Base-by-base conservation (phyloP, 768 basidiomycete genomes). In the Lyophyllum semitale region DNA sequence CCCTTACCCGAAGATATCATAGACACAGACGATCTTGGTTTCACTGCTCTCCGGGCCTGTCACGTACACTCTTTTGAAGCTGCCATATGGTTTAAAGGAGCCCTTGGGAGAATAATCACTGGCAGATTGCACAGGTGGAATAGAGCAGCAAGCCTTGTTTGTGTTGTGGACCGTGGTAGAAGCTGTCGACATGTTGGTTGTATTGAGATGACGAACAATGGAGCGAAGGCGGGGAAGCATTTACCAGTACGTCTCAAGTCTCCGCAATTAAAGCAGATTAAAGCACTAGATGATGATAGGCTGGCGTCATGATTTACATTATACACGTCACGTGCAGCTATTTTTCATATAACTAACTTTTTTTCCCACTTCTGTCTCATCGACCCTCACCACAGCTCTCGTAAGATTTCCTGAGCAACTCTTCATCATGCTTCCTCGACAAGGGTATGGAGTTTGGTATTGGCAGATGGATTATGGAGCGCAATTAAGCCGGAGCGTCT, bases 401-500 rank as follows among this genome's bases (percentile, higher is more conserved):
- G 66, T 62, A 61, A 60, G 57, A 42, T 12, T 66, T 51, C 68
- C 71, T 64, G 68, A 72, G 84, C 72, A 84, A 87, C 87, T 88
- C 85, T 76, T 66, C 59, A 73, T 73, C 74, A 63, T 59, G 30
- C 15, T 58, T 55, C 57, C 68, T 74, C 73, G 75, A 76, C 66
- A 65, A 58, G 83, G 87, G 87, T 88, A 88, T 69, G 32, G 57
- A 65, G 67, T 64, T 58, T 72, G 69, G 75, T 51, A 63, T 65
- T 74, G 83, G 75, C 56, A 80, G 75, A 83, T 61, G 35, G 41
- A 57, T 37, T 17, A 63, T 47, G 42, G 85, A 77, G 80, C 77
- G 73, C 87, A 87, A 87, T 87, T 89, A 89, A 89, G 87, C 87
- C 87, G 87, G 86, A 88, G 85, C 82, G 69, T 73, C 74, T 77